A percentile compares a stretch with the other conserved stretches of the same genome.
Evolutionary conservation across 345 rosid species (phyloP).

Genomic region (Balakata baccata): DNA sequence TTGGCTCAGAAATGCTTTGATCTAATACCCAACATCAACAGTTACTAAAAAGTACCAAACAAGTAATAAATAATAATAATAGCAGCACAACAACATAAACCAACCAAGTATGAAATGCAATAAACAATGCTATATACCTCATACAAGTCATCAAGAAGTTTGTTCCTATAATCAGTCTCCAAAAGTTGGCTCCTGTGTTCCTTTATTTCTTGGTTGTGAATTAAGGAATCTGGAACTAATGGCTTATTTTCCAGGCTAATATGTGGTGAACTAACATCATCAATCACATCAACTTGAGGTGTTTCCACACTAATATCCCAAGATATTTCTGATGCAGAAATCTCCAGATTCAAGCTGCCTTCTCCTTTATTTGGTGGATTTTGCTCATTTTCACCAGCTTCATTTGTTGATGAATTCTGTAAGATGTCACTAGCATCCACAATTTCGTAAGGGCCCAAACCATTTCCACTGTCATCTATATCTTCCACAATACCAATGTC

Average conservation of each 20-base stretch:
- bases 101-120: neutral
- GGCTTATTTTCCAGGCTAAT: conserved; percentile 38
- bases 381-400: conserved; percentile 38
- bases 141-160: conserved; percentile 83
- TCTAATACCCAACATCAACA: conserved; percentile 36
- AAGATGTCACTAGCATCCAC: conserved; percentile 74
- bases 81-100: conserved; percentile 8
- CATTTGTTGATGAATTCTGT: conserved; percentile 38
- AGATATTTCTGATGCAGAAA: conserved; percentile 59
- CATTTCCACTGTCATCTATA: conserved; percentile 68
- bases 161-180: conserved; percentile 86
- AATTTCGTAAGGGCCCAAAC: conserved; percentile 84
- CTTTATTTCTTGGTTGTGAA: conserved; percentile 38
- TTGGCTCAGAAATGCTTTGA: conserved; percentile 82
- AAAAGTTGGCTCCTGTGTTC: conserved; percentile 73
- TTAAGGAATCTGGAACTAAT: conserved; percentile 32
- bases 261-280: conserved; percentile 40
- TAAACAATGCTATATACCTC: conserved; percentile 54
- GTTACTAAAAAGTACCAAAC: neutral
- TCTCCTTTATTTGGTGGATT: conserved; percentile 33
- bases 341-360: conserved; percentile 35
- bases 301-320: conserved; percentile 94
- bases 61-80: neutral
- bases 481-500: conserved; percentile 83
- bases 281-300: conserved; percentile 67